A percentile compares a stretch with the other conserved stretches of the same genome.
These are phyloP conservation scores for Penicillium flavigenum DNA, from an alignment of 495 filamentous ascomycete genomes.

Conservation along the genomic window DNA sequence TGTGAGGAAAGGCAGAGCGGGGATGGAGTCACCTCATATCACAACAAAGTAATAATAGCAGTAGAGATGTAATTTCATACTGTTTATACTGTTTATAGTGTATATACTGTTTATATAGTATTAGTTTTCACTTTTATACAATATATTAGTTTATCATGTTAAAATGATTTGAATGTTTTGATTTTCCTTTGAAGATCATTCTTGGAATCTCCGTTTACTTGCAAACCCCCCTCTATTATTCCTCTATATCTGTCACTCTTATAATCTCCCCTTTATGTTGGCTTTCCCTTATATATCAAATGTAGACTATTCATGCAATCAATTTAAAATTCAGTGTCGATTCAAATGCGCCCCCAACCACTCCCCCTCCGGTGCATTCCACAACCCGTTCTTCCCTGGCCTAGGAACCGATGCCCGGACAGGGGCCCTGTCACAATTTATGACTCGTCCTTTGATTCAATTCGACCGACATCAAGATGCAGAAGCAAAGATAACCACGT, in stretches of 20 bases:
- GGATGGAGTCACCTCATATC: slow-evolving; percentile 37
- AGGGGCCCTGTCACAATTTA: slow-evolving; percentile 24
- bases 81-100: not conserved
- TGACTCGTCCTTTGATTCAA: slow-evolving; percentile 25
- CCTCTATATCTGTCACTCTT: not conserved
- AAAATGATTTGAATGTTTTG: not conserved
- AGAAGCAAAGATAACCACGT: slow-evolving; percentile 27
- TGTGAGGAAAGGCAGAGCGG: slow-evolving; percentile 23
- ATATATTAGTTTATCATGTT: not conserved
- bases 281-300: not conserved
- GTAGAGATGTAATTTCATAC: not conserved
- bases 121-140: not conserved
- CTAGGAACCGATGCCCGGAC: slow-evolving; percentile 28
- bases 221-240: not conserved
- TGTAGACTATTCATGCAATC: slow-evolving; percentile 1
- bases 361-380: slow-evolving; percentile 34
- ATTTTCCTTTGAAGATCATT: not conserved
- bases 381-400: slow-evolving; percentile 19
- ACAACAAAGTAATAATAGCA: slow-evolving; percentile 15
- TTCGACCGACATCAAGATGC: slow-evolving; percentile 24
- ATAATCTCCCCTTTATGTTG: not conserved
- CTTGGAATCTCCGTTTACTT: not conserved
- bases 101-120: not conserved
- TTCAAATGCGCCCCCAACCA: slow-evolving; percentile 13
- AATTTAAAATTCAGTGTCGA: slow-evolving; percentile 5